These are phyloP conservation scores for Eleusine indica DNA, from an alignment of 176 grass and related monocot species.

Conservation along the genomic window DNA sequence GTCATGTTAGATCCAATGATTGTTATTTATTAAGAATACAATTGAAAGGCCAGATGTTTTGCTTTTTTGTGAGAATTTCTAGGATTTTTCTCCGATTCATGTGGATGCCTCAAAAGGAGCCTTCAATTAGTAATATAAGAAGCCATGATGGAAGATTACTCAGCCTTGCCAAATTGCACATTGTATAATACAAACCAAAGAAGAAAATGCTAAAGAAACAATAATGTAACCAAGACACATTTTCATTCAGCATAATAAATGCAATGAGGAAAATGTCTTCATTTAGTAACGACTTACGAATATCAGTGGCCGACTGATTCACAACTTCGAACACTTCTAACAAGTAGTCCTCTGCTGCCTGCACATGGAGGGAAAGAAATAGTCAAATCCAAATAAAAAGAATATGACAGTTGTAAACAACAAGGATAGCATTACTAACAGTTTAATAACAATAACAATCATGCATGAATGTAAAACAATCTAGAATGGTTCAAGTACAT, in stretches of 20 bases:
- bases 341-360: slow-evolving; percentile 54
- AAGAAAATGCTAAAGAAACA: background rate
- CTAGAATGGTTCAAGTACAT: background rate
- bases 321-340: slow-evolving; percentile 44
- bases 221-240: background rate
- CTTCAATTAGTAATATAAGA: background rate
- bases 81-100: too few species aligned
- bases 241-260: slow-evolving; percentile 29
- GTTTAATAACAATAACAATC: background rate
- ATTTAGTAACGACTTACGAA: slow-evolving; percentile 47
- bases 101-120: too few species aligned
- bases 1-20: too few species aligned
- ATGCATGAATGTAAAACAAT: background rate
- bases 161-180: background rate
- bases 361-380: slow-evolving; percentile 21
- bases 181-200: background rate
- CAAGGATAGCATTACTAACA: slow-evolving; percentile 2
- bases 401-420: background rate
- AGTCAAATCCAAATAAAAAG: background rate
- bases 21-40: too few species aligned
- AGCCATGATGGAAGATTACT: background rate
- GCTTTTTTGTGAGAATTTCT: too few species aligned
- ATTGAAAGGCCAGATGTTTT: too few species aligned
- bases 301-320: slow-evolving; percentile 47
- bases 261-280: slow-evolving; percentile 17